Evolutionary conservation across 345 rosid genomes (phyloP).

Genomic region (Reutealis trisperma): DNA sequence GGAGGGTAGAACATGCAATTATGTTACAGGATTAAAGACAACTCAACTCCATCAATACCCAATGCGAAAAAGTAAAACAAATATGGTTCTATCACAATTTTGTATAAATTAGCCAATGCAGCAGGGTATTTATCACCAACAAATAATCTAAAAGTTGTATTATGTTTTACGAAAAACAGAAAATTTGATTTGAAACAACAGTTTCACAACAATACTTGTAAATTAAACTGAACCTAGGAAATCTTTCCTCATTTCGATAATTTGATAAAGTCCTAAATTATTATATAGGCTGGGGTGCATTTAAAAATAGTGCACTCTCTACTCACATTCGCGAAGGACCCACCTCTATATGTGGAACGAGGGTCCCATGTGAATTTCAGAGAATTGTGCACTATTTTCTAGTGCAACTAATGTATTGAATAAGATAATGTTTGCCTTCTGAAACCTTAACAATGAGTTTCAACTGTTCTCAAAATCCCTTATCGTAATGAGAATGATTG

Average conservation of each 20-base stretch:
- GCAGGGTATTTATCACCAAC: not conserved
- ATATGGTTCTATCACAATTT: not conserved
- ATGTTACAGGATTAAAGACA: constrained; percentile 3
- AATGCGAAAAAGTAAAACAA: not conserved
- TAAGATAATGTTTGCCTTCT: not conserved
- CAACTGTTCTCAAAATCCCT: no score
- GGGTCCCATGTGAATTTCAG: no score
- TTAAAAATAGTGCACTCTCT: no score
- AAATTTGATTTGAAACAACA: not conserved
- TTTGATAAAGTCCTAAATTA: no score
- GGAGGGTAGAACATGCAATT: not conserved
- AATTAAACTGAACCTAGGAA: no score
- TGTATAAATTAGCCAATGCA: not conserved
- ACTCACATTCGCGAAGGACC: no score
- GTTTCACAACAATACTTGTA: not conserved
- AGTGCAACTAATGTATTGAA: not conserved
- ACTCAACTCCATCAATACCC: not conserved
- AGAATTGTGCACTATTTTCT: no score
- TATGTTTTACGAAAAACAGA: not conserved
- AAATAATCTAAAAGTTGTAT: not conserved
- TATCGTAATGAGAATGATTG: no score
- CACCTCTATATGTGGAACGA: no score
- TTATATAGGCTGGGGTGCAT: no score
- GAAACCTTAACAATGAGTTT: not conserved
- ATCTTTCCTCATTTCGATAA: no score